Evolutionary conservation across 495 filamentous ascomycete species (phyloP).

Genomic region (Podospora tetraspora): DNA sequence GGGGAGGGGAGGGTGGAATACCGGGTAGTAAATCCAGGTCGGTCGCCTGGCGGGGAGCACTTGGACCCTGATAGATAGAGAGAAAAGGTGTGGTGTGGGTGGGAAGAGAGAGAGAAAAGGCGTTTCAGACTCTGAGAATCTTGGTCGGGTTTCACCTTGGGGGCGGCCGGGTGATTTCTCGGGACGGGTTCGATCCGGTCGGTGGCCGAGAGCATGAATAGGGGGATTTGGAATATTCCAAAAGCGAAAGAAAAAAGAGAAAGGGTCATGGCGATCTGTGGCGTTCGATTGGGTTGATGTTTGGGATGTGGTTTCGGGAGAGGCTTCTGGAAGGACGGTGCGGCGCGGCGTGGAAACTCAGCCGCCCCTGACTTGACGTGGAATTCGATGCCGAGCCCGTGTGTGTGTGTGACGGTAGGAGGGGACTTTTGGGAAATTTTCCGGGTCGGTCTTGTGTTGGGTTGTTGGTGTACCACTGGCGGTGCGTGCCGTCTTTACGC

Average conservation of each 20-base stretch:
- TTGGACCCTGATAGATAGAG: background rate
- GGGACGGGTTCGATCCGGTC: conserved; percentile 24
- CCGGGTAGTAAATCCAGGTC: background rate
- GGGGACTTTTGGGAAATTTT: background rate
- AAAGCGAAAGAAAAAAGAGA: background rate
- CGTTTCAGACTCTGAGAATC: conserved; percentile 18
- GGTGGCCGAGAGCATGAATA: conserved; percentile 14
- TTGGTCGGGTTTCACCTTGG: conserved; percentile 13
- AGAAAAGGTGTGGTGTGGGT: background rate
- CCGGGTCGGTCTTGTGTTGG: background rate
- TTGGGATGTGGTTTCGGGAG: conserved; percentile 7
- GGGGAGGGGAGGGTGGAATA: background rate
- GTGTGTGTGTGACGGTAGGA: background rate
- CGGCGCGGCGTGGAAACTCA: background rate
- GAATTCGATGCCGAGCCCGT: background rate
- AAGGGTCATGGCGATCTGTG: background rate
- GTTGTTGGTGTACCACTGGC: background rate
- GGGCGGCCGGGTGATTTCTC: conserved; percentile 14
- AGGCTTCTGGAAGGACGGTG: conserved; percentile 10
- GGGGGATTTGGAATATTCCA: conserved; percentile 12
- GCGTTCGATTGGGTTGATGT: conserved; percentile 13
- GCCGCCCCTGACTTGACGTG: background rate
- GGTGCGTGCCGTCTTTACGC: background rate
- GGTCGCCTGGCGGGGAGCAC: background rate
- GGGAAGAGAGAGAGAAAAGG: background rate